phyloP scores from a whole-genome alignment of 1,284 basidiomycete species.

The Moesziomyces parantarcticus region DNA sequence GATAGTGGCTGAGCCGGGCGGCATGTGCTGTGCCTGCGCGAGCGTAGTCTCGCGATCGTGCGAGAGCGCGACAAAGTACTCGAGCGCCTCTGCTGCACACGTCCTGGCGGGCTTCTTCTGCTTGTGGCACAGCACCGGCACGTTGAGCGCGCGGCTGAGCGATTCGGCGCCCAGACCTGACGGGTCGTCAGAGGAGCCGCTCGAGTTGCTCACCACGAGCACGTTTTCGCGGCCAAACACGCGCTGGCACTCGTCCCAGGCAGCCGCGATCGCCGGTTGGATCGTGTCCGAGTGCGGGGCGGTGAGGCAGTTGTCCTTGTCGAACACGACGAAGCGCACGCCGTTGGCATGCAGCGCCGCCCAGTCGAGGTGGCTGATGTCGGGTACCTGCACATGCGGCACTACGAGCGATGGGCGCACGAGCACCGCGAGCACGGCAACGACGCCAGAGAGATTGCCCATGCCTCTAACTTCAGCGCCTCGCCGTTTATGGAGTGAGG shows the following conservation, averaged over 20 bases:
- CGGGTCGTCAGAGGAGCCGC: constrained; percentile 84
- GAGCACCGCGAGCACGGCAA: constrained; percentile 80
- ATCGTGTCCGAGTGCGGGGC: constrained; percentile 63
- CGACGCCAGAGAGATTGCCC: constrained; percentile 78
- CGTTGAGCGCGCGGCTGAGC: constrained; percentile 79
- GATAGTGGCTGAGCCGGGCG: constrained; percentile 16
- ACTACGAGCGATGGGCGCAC: constrained; percentile 79
- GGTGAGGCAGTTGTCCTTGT: constrained; percentile 93
- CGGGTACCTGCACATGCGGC: constrained; percentile 79
- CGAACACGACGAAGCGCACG: constrained; percentile 87
- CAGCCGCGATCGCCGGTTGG: constrained; percentile 70
- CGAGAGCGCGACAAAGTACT: constrained; percentile 71
- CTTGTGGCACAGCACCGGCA: constrained; percentile 83
- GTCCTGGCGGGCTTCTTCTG: constrained; percentile 77
- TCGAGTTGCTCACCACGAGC: constrained; percentile 92
- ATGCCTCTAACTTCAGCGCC: too few species aligned
- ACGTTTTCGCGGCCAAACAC: constrained; percentile 83
- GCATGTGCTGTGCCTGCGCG: constrained; percentile 57
- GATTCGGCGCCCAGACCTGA: constrained; percentile 87
- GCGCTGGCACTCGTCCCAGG: constrained; percentile 79
- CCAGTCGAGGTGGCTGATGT: constrained; percentile 89
- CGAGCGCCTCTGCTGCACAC: constrained; percentile 77
- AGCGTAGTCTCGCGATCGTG: constrained; percentile 51
- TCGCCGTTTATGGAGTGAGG: too few species aligned
- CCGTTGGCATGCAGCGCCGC: constrained; percentile 79